phyloP scores from a whole-genome alignment of 192 early-diverging fungal genomes.

The Linderina pennispora region DNA sequence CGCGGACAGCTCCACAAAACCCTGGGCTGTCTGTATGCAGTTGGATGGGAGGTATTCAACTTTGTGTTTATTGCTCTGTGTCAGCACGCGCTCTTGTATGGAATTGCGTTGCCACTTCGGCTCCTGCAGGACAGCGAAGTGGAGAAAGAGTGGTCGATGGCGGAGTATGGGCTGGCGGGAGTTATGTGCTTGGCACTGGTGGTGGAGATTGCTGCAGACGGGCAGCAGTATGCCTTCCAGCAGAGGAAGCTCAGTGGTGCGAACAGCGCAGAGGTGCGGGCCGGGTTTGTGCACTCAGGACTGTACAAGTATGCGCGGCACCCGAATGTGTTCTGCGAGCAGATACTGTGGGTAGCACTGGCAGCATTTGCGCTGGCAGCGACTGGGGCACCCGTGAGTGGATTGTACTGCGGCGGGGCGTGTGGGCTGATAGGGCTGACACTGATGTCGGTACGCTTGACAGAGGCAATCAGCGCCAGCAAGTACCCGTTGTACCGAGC shows the following conservation, averaged over 20 bases:
- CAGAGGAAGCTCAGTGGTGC: no score
- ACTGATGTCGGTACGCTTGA: conserved; percentile 55
- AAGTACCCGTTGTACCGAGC: conserved; percentile 78
- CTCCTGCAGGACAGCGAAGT: neutral
- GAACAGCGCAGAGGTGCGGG: conserved; percentile 37
- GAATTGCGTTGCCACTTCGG: conserved; percentile 13
- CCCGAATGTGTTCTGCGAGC: conserved; percentile 82
- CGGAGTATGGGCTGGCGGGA: conserved; percentile 44
- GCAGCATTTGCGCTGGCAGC: conserved; percentile 1
- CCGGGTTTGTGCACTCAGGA: conserved; percentile 71
- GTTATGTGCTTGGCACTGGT: conserved; percentile 47
- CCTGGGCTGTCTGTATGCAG: conserved; percentile 8
- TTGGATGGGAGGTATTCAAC: conserved; percentile 61
- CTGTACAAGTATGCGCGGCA: conserved; percentile 73
- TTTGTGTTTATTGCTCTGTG: conserved; percentile 66
- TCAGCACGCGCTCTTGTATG: conserved; percentile 64
- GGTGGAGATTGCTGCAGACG: conserved; percentile 66
- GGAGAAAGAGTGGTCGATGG: conserved; percentile 17
- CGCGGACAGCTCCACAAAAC: conserved; percentile 3
- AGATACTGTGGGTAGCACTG: conserved; percentile 54
- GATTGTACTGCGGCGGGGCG: conserved; percentile 42
- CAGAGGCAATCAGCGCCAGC: conserved; percentile 53
- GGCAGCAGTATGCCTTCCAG: conserved; percentile 78
- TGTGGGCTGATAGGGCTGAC: conserved; percentile 59
- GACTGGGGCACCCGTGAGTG: conserved; percentile 1